These are phyloP conservation scores for Fusarium fracticaudum DNA, from an alignment of 2,329 filamentous ascomycete species.

Conservation along the genomic window DNA sequence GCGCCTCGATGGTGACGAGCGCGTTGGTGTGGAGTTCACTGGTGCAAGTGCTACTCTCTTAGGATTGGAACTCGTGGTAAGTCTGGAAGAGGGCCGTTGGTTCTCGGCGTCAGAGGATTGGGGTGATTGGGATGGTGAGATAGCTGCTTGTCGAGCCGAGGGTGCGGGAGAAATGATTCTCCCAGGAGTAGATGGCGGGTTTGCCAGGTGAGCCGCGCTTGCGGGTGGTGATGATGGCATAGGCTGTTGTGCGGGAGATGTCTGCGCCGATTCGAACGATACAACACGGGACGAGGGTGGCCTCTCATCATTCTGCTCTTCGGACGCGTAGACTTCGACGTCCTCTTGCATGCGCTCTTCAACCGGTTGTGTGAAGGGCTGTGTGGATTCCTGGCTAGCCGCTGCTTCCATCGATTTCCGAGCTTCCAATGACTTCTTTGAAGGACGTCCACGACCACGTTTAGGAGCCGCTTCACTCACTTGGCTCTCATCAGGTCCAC, in stretches of 20 bases:
- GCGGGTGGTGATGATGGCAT: conserved; percentile 35
- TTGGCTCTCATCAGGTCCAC: conserved; percentile 33
- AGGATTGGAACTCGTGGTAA: conserved; percentile 56
- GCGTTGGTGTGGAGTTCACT: conserved; percentile 58
- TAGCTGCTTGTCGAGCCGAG: conserved; percentile 61
- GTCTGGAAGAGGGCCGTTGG: conserved; percentile 74
- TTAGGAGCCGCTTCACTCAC: conserved; percentile 40
- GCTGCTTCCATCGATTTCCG: conserved; percentile 34
- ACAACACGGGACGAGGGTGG: conserved; percentile 16
- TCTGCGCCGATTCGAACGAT: conserved; percentile 31
- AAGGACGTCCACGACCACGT: conserved; percentile 44
- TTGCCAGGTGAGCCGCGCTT: conserved; percentile 25
- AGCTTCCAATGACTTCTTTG: conserved; percentile 45
- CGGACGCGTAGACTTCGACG: conserved; percentile 18
- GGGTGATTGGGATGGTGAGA: conserved; percentile 73
- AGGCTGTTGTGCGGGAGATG: conserved; percentile 16
- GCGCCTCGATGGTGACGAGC: conserved; percentile 69
- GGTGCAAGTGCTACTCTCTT: conserved; percentile 60
- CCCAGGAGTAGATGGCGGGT: conserved; percentile 56
- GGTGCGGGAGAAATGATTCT: conserved; percentile 55
- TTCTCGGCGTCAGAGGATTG: conserved; percentile 86
- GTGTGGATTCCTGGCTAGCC: conserved; percentile 25
- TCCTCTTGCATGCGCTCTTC: conserved; percentile 32
- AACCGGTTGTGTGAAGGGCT: conserved; percentile 18
- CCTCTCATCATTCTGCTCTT: conserved; percentile 25